Conservation (phyloP, 2,329 filamentous ascomycete genomes). For the Fusarium anguioides region DNA sequence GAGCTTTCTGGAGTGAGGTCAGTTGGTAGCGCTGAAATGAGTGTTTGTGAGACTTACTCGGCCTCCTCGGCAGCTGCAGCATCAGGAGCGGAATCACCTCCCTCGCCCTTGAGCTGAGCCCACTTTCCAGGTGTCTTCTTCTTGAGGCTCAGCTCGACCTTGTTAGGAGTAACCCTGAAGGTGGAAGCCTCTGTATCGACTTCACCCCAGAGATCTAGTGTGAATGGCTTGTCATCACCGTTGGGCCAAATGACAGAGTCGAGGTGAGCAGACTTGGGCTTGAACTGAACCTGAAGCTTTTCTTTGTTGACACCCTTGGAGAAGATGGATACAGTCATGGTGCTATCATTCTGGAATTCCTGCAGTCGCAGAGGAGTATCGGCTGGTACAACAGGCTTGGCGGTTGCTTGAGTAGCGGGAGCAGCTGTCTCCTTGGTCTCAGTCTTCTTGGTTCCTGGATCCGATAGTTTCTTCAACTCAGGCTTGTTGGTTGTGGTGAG, state of each 20-base stretch:
- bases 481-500: conserved; percentile 52
- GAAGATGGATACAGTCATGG: conserved; percentile 55
- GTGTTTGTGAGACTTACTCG: conserved; percentile 33
- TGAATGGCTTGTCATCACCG: conserved; percentile 70
- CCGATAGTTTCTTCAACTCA: conserved; percentile 46
- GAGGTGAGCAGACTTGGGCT: conserved; percentile 42
- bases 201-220: conserved; percentile 71
- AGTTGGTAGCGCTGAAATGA: neutral
- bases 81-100: neutral
- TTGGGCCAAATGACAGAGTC: conserved; percentile 50
- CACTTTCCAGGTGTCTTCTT: conserved; percentile 79
- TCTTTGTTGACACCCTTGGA: conserved; percentile 57
- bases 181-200: conserved; percentile 72
- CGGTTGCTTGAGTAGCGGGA: neutral
- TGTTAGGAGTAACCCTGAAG: conserved; percentile 76
- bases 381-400: conserved; percentile 36
- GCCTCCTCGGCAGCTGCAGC: conserved; percentile 10
- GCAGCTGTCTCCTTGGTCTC: neutral
- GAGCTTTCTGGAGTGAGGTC: conserved; percentile 25
- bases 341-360: conserved; percentile 52
- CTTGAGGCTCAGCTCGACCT: conserved; percentile 79
- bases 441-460: conserved; percentile 10
- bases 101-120: conserved; percentile 53
- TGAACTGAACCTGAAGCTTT: conserved; percentile 53
- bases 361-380: conserved; percentile 46